Percentiles rank a stretch among this genome's conserved stretches.
phyloP scores from a whole-genome alignment of 495 filamentous ascomycete genomes.

The Umbilicaria muhlenbergii region DNA sequence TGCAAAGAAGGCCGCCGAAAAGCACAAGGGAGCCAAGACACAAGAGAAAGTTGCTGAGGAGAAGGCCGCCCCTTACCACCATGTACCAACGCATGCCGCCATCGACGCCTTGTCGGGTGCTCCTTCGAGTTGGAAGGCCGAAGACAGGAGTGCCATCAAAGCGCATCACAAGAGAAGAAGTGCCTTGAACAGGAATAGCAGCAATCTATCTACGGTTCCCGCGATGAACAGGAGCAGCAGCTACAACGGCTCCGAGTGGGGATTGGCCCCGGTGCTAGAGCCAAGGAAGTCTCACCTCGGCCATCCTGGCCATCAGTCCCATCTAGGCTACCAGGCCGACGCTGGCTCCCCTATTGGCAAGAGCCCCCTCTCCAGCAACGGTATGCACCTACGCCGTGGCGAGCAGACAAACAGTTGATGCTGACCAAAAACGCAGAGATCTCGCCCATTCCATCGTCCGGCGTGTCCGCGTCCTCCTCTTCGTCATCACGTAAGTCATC shows the following conservation, averaged over 20 bases:
- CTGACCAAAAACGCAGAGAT: slow-evolving; percentile 9
- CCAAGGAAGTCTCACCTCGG: no score
- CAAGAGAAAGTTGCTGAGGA: background rate
- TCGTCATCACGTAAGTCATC: slow-evolving; percentile 13
- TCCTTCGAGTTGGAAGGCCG: slow-evolving; percentile 31
- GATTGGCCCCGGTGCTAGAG: background rate
- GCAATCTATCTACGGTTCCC: background rate
- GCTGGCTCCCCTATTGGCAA: no score
- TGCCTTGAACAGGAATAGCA: slow-evolving; percentile 1
- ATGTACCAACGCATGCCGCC: slow-evolving; percentile 41
- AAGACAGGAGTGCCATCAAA: slow-evolving; percentile 7
- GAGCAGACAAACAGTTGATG: background rate
- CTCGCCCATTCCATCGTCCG: slow-evolving; percentile 14
- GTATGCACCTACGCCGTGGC: background rate
- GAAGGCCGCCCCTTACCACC: slow-evolving; percentile 28
- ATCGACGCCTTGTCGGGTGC: slow-evolving; percentile 37
- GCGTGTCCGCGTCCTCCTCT: slow-evolving; percentile 9
- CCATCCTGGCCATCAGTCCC: no score
- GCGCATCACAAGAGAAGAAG: slow-evolving; percentile 5
- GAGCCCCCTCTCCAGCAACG: slow-evolving; percentile 3
- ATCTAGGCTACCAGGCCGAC: no score
- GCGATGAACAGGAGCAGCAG: background rate
- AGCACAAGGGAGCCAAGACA: slow-evolving; percentile 10
- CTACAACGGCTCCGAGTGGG: background rate
- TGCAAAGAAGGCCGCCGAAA: slow-evolving; percentile 15